Evolutionary conservation across 129 eudicot genomes (phyloP).

Genomic region (Ambrosia artemisiifolia): DNA sequence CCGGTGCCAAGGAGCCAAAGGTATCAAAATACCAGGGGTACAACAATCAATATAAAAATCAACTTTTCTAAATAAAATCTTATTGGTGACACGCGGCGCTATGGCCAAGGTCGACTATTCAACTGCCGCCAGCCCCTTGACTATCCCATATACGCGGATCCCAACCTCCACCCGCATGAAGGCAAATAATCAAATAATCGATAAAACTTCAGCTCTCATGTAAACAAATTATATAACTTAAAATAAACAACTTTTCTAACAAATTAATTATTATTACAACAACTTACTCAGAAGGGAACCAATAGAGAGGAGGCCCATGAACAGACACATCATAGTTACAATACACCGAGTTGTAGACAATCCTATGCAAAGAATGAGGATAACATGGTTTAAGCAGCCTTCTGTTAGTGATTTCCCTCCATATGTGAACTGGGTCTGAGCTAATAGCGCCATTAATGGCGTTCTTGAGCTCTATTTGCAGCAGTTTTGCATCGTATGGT

Average conservation of each 20-base stretch:
- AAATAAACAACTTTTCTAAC: no score
- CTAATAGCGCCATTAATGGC: conserved; percentile 18
- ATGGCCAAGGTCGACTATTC: no score
- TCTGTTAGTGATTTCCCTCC: conserved; percentile 58
- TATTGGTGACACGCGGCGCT: background rate
- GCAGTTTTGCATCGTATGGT: conserved; percentile 40
- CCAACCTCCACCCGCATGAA: no score
- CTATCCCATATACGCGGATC: no score
- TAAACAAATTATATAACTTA: no score
- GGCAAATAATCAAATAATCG: no score
- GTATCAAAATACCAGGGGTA: no score
- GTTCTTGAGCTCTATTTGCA: conserved; percentile 36
- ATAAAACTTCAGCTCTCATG: no score
- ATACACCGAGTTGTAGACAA: conserved; percentile 71
- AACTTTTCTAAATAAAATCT: background rate
- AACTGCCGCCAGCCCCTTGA: no score
- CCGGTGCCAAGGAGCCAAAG: no score
- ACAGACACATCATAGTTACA: conserved; percentile 46
- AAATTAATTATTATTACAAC: no score
- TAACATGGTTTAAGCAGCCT: conserved; percentile 58
- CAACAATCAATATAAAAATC: background rate
- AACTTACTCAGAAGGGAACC: conserved; percentile 80
- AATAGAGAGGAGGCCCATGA: conserved; percentile 76
- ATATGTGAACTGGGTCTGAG: conserved; percentile 45
- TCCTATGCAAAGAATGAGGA: conserved; percentile 72